These are phyloP conservation scores for Agarophyton chilense DNA, from an alignment of 23 red algal genomes.

Conservation along the genomic window DNA sequence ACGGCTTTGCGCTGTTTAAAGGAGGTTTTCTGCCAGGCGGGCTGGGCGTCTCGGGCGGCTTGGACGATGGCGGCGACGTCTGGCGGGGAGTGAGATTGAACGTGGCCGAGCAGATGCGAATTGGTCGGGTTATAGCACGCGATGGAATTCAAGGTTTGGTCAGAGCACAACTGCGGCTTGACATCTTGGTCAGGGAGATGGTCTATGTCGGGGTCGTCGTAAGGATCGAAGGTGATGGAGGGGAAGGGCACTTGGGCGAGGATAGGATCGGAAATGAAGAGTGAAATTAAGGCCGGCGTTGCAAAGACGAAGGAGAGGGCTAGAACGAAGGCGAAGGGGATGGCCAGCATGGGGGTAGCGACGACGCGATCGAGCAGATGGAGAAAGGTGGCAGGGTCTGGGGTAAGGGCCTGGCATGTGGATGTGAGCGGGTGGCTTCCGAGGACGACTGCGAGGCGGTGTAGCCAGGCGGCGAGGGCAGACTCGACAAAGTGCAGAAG, in stretches of 20 bases:
- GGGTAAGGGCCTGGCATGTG: background rate
- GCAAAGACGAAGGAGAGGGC: background rate
- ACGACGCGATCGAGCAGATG: background rate
- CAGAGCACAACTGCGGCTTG: constrained; percentile 16
- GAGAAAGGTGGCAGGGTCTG: background rate
- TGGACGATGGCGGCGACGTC: constrained; percentile 23
- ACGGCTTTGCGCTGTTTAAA: constrained; percentile 65
- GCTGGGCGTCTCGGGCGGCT: constrained; percentile 59
- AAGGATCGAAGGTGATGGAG: constrained; percentile 44
- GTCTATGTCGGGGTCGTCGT: constrained; percentile 13
- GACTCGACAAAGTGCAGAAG: background rate
- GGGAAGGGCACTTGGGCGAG: constrained; percentile 33
- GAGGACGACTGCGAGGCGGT: background rate
- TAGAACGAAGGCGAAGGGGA: constrained; percentile 11
- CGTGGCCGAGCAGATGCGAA: constrained; percentile 40
- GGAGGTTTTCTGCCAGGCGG: constrained; percentile 47
- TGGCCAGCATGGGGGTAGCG: background rate
- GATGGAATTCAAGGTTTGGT: background rate
- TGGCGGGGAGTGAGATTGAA: constrained; percentile 10
- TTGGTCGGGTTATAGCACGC: constrained; percentile 40
- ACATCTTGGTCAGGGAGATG: constrained; percentile 43
- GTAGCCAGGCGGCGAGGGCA: background rate
- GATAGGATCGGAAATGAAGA: constrained; percentile 36
- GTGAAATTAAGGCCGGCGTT: background rate
- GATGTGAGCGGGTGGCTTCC: background rate